Base-by-base conservation (phyloP, 768 basidiomycete species). In the Lentinus brumalis region DNA sequence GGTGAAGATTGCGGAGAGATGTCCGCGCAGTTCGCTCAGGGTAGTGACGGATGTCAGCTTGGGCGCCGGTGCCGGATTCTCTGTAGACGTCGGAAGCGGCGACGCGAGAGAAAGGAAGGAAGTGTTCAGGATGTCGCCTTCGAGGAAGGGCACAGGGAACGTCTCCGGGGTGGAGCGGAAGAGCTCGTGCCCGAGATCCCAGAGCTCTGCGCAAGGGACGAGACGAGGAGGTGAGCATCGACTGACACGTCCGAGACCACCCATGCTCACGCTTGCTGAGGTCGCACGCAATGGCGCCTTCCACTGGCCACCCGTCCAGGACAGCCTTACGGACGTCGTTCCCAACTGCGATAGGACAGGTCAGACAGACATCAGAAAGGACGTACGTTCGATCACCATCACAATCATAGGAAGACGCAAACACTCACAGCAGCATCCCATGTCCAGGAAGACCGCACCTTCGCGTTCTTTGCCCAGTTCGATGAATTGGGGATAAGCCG, bases 171-270 rank as follows among this genome's bases (percentile, higher is more conserved):
- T 83, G 5, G 81, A 78, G 52, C 70, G 77, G 73, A 87, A 90
- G 16, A 89, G 75, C 45, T 81, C 74, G 62, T 88, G 86, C 1
- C 87, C 87, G 4, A 81, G 74, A 6, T 83, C 76, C 86, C 86
- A 88, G 61, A 86, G 83, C 9, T 73, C 86, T 87, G 56, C 15
- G 29, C 35, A 11, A 7, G 35, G 3, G 35, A 35, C 35, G 35
- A 35, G 35, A 11, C 35, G 35, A 6, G 11, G 35, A 7, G 35
- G 11, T 35, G 11, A 35, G 35, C 35, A 35, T 35, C 35, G 35
- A 35, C 11, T 35, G 21, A 26, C 21, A 26, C 21, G 21, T 26
- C 21, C 21, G 21, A 26, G 21, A 26, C 21, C 21, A 26, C 21
- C 21, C 21, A 26, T 26, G 21, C 35, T 35, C 35, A 35, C 35